These are phyloP conservation scores for Trichophyton mentagrophytes DNA, from an alignment of 2,329 filamentous ascomycete species.

Conservation along the genomic window DNA sequence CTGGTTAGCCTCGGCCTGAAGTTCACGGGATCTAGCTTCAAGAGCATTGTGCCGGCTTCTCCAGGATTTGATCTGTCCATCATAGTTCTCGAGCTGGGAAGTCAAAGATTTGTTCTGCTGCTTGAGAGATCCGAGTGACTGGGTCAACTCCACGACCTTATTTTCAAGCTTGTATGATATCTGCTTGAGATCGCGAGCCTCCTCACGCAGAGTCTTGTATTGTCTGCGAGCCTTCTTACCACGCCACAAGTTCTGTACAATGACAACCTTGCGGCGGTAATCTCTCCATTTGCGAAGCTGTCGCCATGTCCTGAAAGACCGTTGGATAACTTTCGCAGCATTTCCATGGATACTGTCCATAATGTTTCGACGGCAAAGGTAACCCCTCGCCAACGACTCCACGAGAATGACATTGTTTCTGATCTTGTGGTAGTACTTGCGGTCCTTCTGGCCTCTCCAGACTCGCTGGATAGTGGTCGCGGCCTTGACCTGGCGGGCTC, in stretches of 20 bases:
- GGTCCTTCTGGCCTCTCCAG: slow-evolving; percentile 85
- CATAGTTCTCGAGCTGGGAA: slow-evolving; percentile 87
- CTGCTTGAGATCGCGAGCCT: slow-evolving; percentile 95
- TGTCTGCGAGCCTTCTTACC: slow-evolving; percentile 65
- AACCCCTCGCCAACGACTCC: slow-evolving; percentile 84
- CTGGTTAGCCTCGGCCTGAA: slow-evolving; percentile 94
- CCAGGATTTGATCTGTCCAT: slow-evolving; percentile 91
- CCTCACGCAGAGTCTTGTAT: slow-evolving; percentile 86
- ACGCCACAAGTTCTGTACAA: slow-evolving; percentile 88
- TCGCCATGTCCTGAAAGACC: slow-evolving; percentile 70
- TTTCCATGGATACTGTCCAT: slow-evolving; percentile 90
- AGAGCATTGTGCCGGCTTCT: slow-evolving; percentile 82
- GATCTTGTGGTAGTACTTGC: slow-evolving; percentile 64
- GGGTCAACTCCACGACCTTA: slow-evolving; percentile 97
- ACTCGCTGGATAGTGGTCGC: slow-evolving; percentile 90
- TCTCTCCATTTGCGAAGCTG: slow-evolving; percentile 72
- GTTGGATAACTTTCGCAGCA: slow-evolving; percentile 79
- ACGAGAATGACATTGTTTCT: slow-evolving; percentile 76
- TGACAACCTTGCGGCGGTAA: slow-evolving; percentile 76
- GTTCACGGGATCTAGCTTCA: slow-evolving; percentile 79
- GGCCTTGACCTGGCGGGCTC: slow-evolving; percentile 69
- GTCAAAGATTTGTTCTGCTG: slow-evolving; percentile 83
- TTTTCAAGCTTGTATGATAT: slow-evolving; percentile 99
- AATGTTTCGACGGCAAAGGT: slow-evolving; percentile 76
- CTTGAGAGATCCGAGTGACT: slow-evolving; percentile 83